Evolutionary conservation across 1,284 basidiomycete genomes (phyloP).

Genomic region (Malassezia sp.): DNA sequence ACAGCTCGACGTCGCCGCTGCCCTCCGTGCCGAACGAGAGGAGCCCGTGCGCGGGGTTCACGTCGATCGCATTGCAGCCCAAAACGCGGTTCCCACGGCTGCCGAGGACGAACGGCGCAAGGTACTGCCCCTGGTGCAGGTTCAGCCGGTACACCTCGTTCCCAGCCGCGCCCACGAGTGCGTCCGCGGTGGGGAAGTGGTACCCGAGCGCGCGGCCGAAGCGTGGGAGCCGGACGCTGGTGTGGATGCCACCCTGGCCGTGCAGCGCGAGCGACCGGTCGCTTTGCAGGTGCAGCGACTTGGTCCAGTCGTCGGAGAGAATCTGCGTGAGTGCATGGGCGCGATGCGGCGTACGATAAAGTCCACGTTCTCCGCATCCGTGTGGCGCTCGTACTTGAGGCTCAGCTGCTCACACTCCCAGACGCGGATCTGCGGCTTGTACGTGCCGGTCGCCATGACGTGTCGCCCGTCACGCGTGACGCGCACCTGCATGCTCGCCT

Average conservation of each 20-base stretch:
- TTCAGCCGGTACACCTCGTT: constrained; percentile 86
- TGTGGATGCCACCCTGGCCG: constrained; percentile 83
- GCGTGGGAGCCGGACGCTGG: constrained; percentile 80
- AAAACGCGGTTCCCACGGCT: constrained; percentile 47
- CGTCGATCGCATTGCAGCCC: constrained; percentile 82
- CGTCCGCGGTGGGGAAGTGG: constrained; percentile 70
- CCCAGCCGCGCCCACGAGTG: constrained; percentile 64
- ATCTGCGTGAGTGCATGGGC: constrained; percentile 55
- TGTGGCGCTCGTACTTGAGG: constrained; percentile 89
- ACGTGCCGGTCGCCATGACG: constrained; percentile 86
- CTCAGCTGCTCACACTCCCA: constrained; percentile 90
- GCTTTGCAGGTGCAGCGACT: constrained; percentile 88
- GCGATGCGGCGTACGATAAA: constrained; percentile 67
- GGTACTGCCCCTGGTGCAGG: constrained; percentile 82
- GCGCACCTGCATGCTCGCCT: constrained; percentile 81
- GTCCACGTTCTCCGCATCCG: constrained; percentile 93
- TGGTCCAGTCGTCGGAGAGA: constrained; percentile 97
- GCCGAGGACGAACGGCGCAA: constrained; percentile 45
- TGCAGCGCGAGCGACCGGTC: constrained; percentile 92
- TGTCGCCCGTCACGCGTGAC: constrained; percentile 83
- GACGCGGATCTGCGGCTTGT: constrained; percentile 93
- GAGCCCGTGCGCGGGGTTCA: constrained; percentile 86
- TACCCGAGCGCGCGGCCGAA: constrained; percentile 87
- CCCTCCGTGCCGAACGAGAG: constrained; percentile 73
- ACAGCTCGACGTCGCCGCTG: constrained; percentile 78